Base-by-base conservation (phyloP, 2,329 filamentous ascomycete species). In the Pseudogymnoascus sp. region DNA sequence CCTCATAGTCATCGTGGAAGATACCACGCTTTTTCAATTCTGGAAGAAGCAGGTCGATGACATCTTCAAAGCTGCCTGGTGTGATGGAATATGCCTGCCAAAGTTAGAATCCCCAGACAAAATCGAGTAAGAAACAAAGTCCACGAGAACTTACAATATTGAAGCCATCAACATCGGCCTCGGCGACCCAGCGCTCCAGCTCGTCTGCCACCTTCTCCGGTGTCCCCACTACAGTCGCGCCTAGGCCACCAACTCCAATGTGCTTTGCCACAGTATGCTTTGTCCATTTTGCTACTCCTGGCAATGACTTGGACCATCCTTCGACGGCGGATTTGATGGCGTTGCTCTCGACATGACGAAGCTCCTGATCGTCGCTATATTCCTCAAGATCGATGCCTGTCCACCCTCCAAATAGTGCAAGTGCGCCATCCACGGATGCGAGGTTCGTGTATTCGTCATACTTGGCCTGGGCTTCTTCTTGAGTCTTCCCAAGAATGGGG, bases 341-440 rank as follows among this genome's bases (percentile, higher is more conserved):
- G 38, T 78, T 78, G 64, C 74, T 77, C 65, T 78, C 75, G 0
- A 77, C 76, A 59, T 76, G 67, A 10, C 84, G 74, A 59, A 88
- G 73, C 70, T 88, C 85, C 68, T 88, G 80, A 42, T 88, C 84
- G 27, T 88, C 84, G 0, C 75, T 80, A 66, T 87, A 88, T 44
- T 79, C 74, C 5, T 79, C 76, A 25, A 88, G 74, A 69, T 89
- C 83, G 55, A 87, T 85, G 0, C 85, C 88, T 0, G 88, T 90
- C 87, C 88, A 91, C 1, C 88, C 88, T 17, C 87, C 86, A 67
- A 91, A 91, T 15, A 91, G 73, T 1, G 87, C 85, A 62, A 90
- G 70, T 0, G 87, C 88, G 2, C 88, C 88, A 66, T 87, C 88
- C 42, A 81, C 77, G 1, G 81, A 81, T 0, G 85, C 88, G 68